Conservation (phyloP, 2,329 filamentous ascomycete genomes). For the Arthrobotrys conoides region DNA sequence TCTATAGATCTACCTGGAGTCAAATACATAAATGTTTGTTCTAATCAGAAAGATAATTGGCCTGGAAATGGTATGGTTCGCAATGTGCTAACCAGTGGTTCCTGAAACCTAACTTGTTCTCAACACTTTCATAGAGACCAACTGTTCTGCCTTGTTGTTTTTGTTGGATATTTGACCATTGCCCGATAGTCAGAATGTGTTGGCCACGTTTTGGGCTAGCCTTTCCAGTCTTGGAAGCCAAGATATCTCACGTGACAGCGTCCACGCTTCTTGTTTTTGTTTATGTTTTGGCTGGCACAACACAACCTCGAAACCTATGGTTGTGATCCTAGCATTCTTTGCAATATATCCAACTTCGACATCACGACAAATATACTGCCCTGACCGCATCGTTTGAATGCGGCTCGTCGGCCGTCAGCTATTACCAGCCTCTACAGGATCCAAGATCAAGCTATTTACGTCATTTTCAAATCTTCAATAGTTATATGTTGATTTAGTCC, state of each 20-base stretch:
- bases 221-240: background rate
- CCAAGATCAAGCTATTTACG: background rate
- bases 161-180: constrained; percentile 1
- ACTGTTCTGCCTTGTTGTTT: constrained; percentile 2
- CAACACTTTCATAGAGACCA: too few species aligned
- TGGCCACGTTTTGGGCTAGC: constrained; percentile 9
- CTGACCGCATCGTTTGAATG: constrained; percentile 24
- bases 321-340: constrained; percentile 25
- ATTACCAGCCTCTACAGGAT: constrained; percentile 1
- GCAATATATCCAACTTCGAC: constrained; percentile 28
- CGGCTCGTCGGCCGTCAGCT: constrained; percentile 7
- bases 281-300: constrained; percentile 54
- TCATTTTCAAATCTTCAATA: constrained; percentile 3
- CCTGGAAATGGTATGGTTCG: too few species aligned
- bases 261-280: constrained; percentile 53
- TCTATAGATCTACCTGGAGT: constrained; percentile 27
- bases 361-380: constrained; percentile 21
- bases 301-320: constrained; percentile 32
- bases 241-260: constrained; percentile 27
- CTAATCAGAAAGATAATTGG: background rate
- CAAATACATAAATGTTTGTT: constrained; percentile 15
- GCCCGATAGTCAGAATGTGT: background rate
- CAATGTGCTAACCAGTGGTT: too few species aligned
- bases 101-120: background rate
- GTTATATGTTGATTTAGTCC: constrained; percentile 14